phyloP scores from a whole-genome alignment of 805 yeast species.

The Teunomyces funiuensis region DNA sequence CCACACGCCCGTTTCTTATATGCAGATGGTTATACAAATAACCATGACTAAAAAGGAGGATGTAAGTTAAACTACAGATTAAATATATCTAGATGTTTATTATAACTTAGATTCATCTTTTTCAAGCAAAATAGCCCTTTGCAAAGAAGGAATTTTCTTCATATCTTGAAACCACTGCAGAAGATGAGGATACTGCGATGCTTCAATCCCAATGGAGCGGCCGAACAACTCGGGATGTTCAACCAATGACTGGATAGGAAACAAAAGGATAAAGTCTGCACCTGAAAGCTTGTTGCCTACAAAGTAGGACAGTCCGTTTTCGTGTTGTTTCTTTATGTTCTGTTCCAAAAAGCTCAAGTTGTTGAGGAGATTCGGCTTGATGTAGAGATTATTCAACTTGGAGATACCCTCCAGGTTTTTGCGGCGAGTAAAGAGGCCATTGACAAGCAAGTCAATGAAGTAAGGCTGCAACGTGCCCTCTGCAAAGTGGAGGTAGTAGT shows the following conservation, averaged over 20 bases:
- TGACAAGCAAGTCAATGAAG: slow-evolving; percentile 24
- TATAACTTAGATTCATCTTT: too few relatives aligned
- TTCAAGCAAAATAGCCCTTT: background rate
- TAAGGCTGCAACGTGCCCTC: slow-evolving; percentile 27
- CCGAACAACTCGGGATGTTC: background rate
- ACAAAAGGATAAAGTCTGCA: slow-evolving; percentile 39
- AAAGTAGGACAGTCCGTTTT: slow-evolving; percentile 19
- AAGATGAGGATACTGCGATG: background rate
- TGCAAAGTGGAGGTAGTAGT: slow-evolving; percentile 25
- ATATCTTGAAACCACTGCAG: background rate
- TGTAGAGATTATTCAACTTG: slow-evolving; percentile 23
- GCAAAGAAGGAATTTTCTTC: slow-evolving; percentile 1
- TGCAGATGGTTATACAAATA: background rate
- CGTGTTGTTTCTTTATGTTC: slow-evolving; percentile 24
- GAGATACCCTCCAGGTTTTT: slow-evolving; percentile 29
- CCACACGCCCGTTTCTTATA: slow-evolving; percentile 24
- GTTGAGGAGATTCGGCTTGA: slow-evolving; percentile 20
- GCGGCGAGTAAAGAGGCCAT: slow-evolving; percentile 30
- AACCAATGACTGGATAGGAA: slow-evolving; percentile 23
- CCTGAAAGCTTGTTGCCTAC: slow-evolving; percentile 38
- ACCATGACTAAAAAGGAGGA: background rate
- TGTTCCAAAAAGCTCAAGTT: slow-evolving; percentile 30
- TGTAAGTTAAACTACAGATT: background rate
- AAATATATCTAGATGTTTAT: too few relatives aligned
- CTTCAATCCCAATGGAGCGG: background rate